Conservation (phyloP, 2,329 filamentous ascomycete species). For the Blumeria graminis region DNA sequence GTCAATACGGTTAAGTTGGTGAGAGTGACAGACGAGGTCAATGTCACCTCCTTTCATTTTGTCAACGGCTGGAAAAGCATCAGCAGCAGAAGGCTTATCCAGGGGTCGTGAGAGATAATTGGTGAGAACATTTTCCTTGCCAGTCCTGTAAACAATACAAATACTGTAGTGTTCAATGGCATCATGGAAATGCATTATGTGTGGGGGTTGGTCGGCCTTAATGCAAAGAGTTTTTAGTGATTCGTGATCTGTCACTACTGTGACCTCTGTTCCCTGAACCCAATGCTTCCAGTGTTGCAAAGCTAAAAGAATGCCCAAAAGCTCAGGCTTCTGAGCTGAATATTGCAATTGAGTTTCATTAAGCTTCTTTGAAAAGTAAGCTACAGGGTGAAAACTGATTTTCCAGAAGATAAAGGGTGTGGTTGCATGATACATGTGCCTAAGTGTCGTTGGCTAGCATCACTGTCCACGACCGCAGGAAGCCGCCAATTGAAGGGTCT, state of each 20-base stretch:
- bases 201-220: neutral
- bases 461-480: neutral
- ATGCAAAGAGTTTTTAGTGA: neutral
- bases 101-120: neutral
- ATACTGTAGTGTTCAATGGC: neutral
- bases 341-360: neutral
- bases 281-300: constrained; percentile 1
- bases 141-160: neutral
- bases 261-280: neutral
- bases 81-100: too few species aligned
- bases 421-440: neutral
- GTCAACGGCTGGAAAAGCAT: neutral
- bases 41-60: neutral
- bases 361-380: neutral
- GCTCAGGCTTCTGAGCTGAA: neutral
- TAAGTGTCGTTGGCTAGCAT: neutral
- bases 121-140: neutral
- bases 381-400: neutral
- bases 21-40: neutral
- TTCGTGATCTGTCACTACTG: neutral
- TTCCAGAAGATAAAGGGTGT: neutral
- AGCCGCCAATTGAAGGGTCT: neutral
- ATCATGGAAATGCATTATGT: neutral
- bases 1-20: neutral
- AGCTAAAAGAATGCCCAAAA: neutral